Evolutionary conservation across 805 yeast genomes (phyloP), one percentile per base, ranked within the genome.

Genomic region (Zygoascus tannicola): DNA sequence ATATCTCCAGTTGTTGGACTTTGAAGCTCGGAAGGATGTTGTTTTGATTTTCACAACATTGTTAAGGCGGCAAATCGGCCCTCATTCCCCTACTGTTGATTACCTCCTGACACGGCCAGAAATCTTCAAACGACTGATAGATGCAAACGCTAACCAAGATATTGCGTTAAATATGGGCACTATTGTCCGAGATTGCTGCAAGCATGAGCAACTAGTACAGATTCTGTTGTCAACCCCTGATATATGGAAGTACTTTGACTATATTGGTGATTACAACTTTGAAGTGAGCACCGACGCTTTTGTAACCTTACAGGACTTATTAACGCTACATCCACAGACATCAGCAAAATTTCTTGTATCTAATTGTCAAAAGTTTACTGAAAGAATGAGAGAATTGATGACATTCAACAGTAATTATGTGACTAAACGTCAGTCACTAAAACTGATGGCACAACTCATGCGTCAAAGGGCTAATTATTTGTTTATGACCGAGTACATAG

Each of bases 281-380:
- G 97, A 92, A 64, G 76, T 84, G 19, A 86, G 95, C 45, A 85
- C 96, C 0, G 96, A 87, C 58, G 77, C 95, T 1, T 84, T 90
- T 62, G 78, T 81, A 43, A 85, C 95, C 1, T 46, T 68, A 65
- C 83, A 54, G 74, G 90, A 80, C 48, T 65, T 84, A 32, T 67
- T 92, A 39, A 78, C 87, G 0, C 56, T 67, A 3, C 94, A 86
- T 65, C 80, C 81, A 50, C 74, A 73, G 50, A 60, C 80, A 22
- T 85, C 83, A 0, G 67, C 82, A 4, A 85, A 78, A 43, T 90
- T 90, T 63, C 73, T 90, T 52, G 67, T 60, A 18, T 58, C 56
- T 2, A 76, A 85, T 57, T 67, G 77, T 43, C 75, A 70, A 3
- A 59, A 57, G 28, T 85, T 92, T 61, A 79, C 79, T 18, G 58